Conservation (phyloP, 257 asterid species). For the Solanum ossicruentum region DNA sequence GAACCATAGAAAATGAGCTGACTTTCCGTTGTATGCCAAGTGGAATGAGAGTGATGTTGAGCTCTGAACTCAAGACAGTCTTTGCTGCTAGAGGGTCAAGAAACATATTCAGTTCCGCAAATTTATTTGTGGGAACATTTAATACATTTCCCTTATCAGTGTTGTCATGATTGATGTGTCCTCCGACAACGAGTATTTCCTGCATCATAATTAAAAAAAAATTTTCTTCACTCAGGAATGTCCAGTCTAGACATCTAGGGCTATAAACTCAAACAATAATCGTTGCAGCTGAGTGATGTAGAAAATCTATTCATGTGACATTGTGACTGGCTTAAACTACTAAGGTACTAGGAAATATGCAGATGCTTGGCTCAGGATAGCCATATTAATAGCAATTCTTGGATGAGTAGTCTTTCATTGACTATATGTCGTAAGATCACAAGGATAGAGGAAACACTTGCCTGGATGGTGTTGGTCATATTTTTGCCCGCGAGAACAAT, state of each 20-base stretch:
- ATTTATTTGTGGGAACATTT: conserved; percentile 41
- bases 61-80: conserved; percentile 32
- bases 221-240: background rate
- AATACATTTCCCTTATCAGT: conserved; percentile 50
- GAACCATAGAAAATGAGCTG: conserved; percentile 9
- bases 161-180: conserved; percentile 24
- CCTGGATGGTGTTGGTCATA: conserved; percentile 41
- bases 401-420: background rate
- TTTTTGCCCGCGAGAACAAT: conserved; percentile 40
- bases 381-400: background rate
- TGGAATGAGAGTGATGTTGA: conserved; percentile 62
- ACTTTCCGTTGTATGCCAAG: conserved; percentile 44
- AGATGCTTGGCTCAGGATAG: background rate
- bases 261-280: background rate
- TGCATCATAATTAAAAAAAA: conserved; percentile 8
- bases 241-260: background rate
- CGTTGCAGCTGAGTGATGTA: background rate
- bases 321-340: background rate
- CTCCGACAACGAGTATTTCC: conserved; percentile 70
- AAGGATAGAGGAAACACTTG: conserved; percentile 5
- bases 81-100: conserved; percentile 80
- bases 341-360: background rate
- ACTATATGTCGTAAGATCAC: background rate
- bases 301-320: background rate
- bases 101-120: conserved; percentile 70